A percentile compares a stretch with the other conserved stretches of the same genome.
These are phyloP conservation scores for Naganishia albida DNA, from an alignment of 1,284 basidiomycete genomes.

Conservation along the genomic window DNA sequence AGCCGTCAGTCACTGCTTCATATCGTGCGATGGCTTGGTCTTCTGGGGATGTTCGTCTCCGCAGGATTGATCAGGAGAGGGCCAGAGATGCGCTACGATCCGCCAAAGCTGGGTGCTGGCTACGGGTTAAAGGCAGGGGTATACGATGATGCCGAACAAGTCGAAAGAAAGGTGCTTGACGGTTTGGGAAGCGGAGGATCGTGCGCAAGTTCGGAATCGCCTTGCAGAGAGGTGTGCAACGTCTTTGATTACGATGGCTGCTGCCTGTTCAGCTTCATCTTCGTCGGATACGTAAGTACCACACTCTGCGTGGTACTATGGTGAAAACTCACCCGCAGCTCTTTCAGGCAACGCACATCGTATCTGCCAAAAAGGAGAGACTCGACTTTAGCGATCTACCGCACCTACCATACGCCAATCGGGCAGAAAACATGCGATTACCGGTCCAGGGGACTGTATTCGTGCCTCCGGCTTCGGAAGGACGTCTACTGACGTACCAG, in stretches of 20 bases:
- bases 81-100: conserved; percentile 42
- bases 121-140: conserved; percentile 42
- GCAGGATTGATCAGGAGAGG: conserved; percentile 47
- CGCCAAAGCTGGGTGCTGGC: conserved; percentile 42
- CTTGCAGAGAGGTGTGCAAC: conserved; percentile 34
- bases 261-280: conserved; percentile 47
- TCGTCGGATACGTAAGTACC: conserved; percentile 46
- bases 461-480: conserved; percentile 21
- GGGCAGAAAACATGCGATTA: conserved; percentile 40
- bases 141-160: conserved; percentile 10
- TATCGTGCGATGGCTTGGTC: conserved; percentile 24
- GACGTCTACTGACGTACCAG: not conserved
- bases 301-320: not conserved
- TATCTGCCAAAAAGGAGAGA: conserved; percentile 39
- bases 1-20: conserved; percentile 8
- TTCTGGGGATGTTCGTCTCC: conserved; percentile 32
- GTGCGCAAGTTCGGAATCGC: not conserved
- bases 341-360: conserved; percentile 41
- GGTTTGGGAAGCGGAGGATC: not conserved
- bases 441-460: conserved; percentile 18
- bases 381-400: conserved; percentile 47
- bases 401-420: conserved; percentile 42
- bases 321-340: conserved; percentile 8
- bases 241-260: conserved; percentile 49
- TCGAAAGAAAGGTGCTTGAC: not conserved